Conservation (phyloP, 192 early-diverging fungal genomes). For the Backusella morwellensis region DNA sequence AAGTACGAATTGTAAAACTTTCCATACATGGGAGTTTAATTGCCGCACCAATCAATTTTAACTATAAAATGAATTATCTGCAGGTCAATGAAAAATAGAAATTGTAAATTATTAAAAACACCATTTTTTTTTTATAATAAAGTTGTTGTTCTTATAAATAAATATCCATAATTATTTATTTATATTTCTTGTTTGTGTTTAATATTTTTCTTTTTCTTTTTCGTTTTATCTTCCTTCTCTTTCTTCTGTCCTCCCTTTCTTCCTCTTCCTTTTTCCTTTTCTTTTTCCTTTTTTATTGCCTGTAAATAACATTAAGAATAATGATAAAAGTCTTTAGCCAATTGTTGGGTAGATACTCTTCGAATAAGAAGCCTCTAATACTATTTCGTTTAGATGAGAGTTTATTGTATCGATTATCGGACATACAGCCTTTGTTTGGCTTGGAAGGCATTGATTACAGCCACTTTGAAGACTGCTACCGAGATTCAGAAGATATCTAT, state of each 20-base stretch:
- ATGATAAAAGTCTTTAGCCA: slow-evolving; percentile 12
- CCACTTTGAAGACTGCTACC: slow-evolving; percentile 6
- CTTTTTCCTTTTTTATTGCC: background rate
- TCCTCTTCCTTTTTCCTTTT: background rate
- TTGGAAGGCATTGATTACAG: background rate
- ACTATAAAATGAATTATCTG: background rate
- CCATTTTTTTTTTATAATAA: background rate
- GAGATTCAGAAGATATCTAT: slow-evolving; percentile 33
- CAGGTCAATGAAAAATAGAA: slow-evolving; percentile 3
- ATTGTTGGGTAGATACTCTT: slow-evolving; percentile 15
- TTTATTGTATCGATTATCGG: slow-evolving; percentile 10
- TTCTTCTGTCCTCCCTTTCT: background rate
- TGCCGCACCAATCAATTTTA: background rate
- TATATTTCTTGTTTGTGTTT: background rate
- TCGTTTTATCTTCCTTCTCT: background rate
- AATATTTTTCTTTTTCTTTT: background rate
- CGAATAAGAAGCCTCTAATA: slow-evolving; percentile 4
- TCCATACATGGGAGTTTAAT: background rate
- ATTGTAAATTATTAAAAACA: slow-evolving; percentile 3
- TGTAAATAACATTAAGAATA: background rate
- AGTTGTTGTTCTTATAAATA: background rate
- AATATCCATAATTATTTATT: background rate
- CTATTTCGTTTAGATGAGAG: slow-evolving; percentile 10
- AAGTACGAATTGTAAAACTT: slow-evolving; percentile 32
- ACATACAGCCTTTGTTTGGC: background rate